Evolutionary conservation across 2,329 filamentous ascomycete species (phyloP).

Genomic region (Mollisia scopiformis): DNA sequence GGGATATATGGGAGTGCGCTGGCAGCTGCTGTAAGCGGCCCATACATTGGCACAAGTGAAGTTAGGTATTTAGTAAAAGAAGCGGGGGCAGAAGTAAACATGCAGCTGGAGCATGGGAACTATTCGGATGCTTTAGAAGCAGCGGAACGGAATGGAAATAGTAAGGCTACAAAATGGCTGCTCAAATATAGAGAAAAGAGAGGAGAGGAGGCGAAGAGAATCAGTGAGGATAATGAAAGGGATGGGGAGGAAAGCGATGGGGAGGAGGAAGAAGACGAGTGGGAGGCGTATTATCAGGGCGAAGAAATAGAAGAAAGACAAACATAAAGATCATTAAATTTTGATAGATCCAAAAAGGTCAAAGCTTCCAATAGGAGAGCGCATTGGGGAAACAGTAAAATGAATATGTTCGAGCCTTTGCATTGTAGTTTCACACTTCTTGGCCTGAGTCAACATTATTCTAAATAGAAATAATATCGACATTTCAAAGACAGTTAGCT

Average conservation of each 20-base stretch:
- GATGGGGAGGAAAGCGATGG: not conserved
- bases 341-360: no score
- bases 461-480: no score
- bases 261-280: not conserved
- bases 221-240: not conserved
- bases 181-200: not conserved
- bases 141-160: no score
- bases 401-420: no score
- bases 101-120: conserved; percentile 4
- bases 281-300: no score
- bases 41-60: not conserved
- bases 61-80: not conserved
- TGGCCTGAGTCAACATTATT: no score
- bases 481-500: no score
- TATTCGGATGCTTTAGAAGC: conserved; percentile 7
- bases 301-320: no score
- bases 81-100: conserved; percentile 5
- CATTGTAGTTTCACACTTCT: no score
- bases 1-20: conserved; percentile 9
- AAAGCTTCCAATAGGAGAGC: no score
- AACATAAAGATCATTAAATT: no score
- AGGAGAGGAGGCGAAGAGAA: not conserved
- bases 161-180: not conserved
- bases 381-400: no score
- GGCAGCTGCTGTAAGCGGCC: not conserved